These are phyloP conservation scores for Rhynchospora tenuis DNA, from an alignment of 176 grass and related monocot genomes.

Conservation along the genomic window DNA sequence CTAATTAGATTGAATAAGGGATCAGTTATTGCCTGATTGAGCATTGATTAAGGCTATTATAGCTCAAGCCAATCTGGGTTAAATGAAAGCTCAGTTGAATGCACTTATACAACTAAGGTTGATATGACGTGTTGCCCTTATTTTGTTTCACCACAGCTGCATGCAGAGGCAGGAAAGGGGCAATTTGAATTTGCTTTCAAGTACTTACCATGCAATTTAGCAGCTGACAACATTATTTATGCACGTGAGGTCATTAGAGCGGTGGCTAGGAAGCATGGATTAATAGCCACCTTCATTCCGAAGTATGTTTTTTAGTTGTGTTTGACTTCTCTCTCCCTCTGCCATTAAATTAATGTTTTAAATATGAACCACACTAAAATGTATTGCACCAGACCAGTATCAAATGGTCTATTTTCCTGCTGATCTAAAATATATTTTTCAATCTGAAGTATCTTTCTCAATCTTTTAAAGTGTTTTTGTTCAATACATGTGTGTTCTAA, in stretches of 20 bases:
- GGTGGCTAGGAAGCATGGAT: slow-evolving; percentile 67
- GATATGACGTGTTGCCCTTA: neutral
- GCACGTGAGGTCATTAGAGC: slow-evolving; percentile 85
- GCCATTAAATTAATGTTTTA: too few relatives aligned
- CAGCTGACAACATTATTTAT: slow-evolving; percentile 92
- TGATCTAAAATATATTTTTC: neutral
- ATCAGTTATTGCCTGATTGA: neutral
- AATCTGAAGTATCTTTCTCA: neutral
- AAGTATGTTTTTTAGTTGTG: slow-evolving; percentile 31
- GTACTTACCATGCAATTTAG: slow-evolving; percentile 71
- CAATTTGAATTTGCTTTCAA: slow-evolving; percentile 90
- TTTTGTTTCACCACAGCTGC: slow-evolving; percentile 41
- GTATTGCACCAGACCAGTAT: too few relatives aligned
- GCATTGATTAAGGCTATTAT: neutral
- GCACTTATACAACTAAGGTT: neutral
- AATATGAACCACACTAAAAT: too few relatives aligned
- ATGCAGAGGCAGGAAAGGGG: slow-evolving; percentile 90
- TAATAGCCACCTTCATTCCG: slow-evolving; percentile 84
- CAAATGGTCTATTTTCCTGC: neutral
- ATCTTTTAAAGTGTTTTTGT: neutral
- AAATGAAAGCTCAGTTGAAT: neutral
- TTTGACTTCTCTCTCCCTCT: too few relatives aligned
- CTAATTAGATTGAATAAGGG: neutral
- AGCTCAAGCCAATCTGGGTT: neutral
- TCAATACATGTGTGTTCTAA: neutral